Evolutionary conservation across 441 rosid species (phyloP), one percentile per base, ranked within the genome.

Genomic region (Melastoma candidum): DNA sequence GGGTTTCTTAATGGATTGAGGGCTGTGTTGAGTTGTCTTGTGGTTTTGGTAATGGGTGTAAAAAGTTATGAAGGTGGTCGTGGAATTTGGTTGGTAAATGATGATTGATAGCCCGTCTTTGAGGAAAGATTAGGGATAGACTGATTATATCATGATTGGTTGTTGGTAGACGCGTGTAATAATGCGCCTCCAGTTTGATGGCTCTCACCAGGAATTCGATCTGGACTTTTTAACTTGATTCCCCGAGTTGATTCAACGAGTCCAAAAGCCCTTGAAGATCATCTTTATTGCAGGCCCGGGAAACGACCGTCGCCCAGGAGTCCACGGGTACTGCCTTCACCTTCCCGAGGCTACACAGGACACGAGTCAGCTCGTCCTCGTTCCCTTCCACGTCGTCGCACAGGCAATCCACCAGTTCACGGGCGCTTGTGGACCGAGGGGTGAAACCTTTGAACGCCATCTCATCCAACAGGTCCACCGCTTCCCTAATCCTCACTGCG

Each of bases 381-480:
- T 73, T 64, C 56, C 63, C 74, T 63, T 53, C 65, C 60, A 67
- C 53, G 62, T 57, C 52, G 48, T 29, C 1, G 36, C 71, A 71
- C 55, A 87, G 68, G 49, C 59, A 62, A 14, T 71, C 61, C 26
- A 90, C 67, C 58, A 74, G 77, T 27, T 64, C 60, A 32, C 44
- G 45, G 47, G 75, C 25, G 39, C 74, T 72, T 47, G 63, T 67
- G 41, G 57, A 48, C 63, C 58, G 77, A 60, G 95, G 87, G 17
- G 48, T 54, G 65, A 73, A 82, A 3, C 85, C 89, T 71, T 84
- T 86, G 58, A 82, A 84, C 44, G 79, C 41, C 95, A 90, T 90
- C 72, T 84, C 95, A 46, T 86, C 92, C 71, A 90, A 73, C 64
- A 82, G 29, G 47, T 66, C 66, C 1, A 72, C 60, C 2, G 87